Evolutionary conservation across 805 yeast species (phyloP).

Genomic region (Barnettozyma sp.): DNA sequence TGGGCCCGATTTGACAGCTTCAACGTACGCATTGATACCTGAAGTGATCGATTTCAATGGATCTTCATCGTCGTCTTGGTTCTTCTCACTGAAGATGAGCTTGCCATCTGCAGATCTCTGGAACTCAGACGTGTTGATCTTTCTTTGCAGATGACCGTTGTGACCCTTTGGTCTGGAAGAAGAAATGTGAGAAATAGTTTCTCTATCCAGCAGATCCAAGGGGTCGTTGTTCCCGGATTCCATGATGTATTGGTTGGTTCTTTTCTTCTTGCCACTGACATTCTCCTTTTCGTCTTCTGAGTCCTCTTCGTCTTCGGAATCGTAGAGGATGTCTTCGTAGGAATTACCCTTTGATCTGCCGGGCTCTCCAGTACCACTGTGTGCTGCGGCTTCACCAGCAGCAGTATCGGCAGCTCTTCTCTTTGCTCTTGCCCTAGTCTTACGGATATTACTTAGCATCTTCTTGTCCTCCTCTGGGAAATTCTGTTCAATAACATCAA

Average conservation of each 20-base stretch:
- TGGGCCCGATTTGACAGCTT: slow-evolving; percentile 90
- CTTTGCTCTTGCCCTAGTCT: slow-evolving; percentile 77
- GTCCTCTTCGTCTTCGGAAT: slow-evolving; percentile 53
- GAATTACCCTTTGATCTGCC: slow-evolving; percentile 72
- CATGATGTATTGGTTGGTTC: slow-evolving; percentile 59
- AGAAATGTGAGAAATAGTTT: slow-evolving; percentile 80
- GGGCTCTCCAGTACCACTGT: too few relatives aligned
- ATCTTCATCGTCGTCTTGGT: slow-evolving; percentile 34
- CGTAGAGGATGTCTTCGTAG: slow-evolving; percentile 87
- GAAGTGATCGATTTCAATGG: slow-evolving; percentile 38
- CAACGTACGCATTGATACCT: slow-evolving; percentile 88
- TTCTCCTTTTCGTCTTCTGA: slow-evolving; percentile 33
- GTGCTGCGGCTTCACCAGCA: slow-evolving; percentile 31
- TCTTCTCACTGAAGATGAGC: slow-evolving; percentile 50
- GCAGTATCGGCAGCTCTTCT: slow-evolving; percentile 51
- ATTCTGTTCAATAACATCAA: slow-evolving; percentile 67
- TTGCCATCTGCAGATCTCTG: slow-evolving; percentile 45
- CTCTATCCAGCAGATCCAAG: slow-evolving; percentile 79
- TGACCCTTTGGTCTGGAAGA: slow-evolving; percentile 71
- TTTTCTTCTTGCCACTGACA: slow-evolving; percentile 23
- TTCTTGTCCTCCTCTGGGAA: slow-evolving; percentile 91
- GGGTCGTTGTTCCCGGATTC: slow-evolving; percentile 74
- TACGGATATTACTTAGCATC: slow-evolving; percentile 77
- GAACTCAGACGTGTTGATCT: slow-evolving; percentile 33
- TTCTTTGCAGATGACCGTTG: slow-evolving; percentile 35